Evolutionary conservation across 2,329 filamentous ascomycete species (phyloP).

Genomic region (Grosmannia huntii): DNA sequence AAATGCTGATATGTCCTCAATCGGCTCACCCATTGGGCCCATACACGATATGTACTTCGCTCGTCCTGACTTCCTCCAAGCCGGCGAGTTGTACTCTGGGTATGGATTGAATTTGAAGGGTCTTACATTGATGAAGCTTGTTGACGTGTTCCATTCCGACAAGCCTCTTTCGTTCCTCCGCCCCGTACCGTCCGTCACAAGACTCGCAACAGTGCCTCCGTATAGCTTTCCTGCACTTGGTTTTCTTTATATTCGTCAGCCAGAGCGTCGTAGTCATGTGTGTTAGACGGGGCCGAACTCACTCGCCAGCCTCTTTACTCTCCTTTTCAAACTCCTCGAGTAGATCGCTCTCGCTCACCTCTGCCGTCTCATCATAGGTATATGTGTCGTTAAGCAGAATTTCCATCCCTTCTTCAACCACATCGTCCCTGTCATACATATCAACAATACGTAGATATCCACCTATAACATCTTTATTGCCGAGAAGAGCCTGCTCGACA

Average conservation of each 20-base stretch:
- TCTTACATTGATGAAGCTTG: conserved; percentile 29
- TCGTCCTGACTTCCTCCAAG: conserved; percentile 40
- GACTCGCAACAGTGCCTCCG: conserved; percentile 38
- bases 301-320: conserved; percentile 22
- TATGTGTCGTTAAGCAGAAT: not conserved
- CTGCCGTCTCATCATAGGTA: not conserved
- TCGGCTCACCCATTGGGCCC: conserved; percentile 46
- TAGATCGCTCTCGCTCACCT: conserved; percentile 3
- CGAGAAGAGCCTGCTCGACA: not conserved
- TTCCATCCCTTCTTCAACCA: not conserved
- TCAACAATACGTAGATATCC: not conserved
- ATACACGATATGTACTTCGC: conserved; percentile 51
- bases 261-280: not conserved
- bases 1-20: conserved; percentile 52
- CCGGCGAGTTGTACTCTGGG: conserved; percentile 51
- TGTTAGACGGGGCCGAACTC: conserved; percentile 11
- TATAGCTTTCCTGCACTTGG: conserved; percentile 40
- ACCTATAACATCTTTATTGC: not conserved
- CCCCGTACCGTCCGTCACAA: conserved; percentile 25
- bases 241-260: not conserved
- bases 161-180: conserved; percentile 14
- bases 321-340: conserved; percentile 27
- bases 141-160: conserved; percentile 11
- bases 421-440: not conserved
- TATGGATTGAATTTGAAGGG: conserved; percentile 57